Conservation (phyloP, 345 rosid genomes). For the Salix arbutifolia region DNA sequence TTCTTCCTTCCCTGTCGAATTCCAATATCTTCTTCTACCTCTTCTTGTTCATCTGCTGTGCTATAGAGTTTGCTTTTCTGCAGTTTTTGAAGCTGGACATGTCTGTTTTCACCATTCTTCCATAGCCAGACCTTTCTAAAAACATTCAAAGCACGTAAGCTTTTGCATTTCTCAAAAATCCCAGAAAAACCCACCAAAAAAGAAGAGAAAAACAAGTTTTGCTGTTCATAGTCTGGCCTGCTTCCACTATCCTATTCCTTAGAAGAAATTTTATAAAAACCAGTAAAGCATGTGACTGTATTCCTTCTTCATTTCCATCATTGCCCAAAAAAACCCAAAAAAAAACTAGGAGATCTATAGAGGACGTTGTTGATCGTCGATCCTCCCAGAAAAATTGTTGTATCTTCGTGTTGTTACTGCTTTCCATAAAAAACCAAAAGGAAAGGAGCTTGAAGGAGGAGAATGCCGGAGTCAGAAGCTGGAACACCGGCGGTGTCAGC, state of each 20-base stretch:
- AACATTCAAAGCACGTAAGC: slow-evolving; percentile 29
- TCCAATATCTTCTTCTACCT: not conserved
- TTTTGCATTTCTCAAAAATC: not conserved
- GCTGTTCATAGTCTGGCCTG: slow-evolving; percentile 33
- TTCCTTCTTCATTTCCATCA: not conserved
- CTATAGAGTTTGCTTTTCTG: not conserved
- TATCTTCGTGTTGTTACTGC: no score
- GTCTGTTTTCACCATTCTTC: slow-evolving; percentile 6
- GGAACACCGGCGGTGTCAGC: slow-evolving; percentile 60
- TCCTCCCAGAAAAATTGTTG: no score
- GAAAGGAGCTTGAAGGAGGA: not conserved
- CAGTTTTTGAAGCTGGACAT: slow-evolving; percentile 21
- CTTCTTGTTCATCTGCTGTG: not conserved
- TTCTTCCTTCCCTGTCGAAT: not conserved
- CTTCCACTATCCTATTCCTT: slow-evolving; percentile 32
- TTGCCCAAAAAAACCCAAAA: slow-evolving; percentile 15
- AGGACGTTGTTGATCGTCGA: slow-evolving; percentile 19
- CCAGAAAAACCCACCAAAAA: not conserved
- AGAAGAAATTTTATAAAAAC: slow-evolving; percentile 50
- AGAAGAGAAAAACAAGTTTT: not conserved
- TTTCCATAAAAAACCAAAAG: no score
- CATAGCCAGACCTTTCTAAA: slow-evolving; percentile 23
- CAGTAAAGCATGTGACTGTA: slow-evolving; percentile 45
- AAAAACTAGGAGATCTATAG: not conserved
- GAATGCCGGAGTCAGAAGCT: slow-evolving; percentile 35